A percentile compares a stretch with the other conserved stretches of the same genome.
phyloP scores from a whole-genome alignment of 2,329 filamentous ascomycete genomes.

The Tetracladium maxilliforme region DNA sequence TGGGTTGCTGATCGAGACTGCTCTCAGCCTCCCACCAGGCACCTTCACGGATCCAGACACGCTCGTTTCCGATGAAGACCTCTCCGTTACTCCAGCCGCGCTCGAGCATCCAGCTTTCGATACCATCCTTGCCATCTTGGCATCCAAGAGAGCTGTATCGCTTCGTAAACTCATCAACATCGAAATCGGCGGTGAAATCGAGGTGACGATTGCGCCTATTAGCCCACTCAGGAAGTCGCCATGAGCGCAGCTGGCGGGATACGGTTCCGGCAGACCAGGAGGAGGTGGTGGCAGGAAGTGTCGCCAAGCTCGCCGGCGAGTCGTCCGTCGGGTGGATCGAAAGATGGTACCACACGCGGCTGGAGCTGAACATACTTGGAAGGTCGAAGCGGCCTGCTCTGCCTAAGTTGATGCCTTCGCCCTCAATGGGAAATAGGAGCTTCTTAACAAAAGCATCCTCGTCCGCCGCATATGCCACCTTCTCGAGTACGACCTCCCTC shows the following conservation, averaged over 20 bases:
- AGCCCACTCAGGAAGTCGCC: slow-evolving; percentile 92
- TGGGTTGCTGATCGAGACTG: slow-evolving; percentile 73
- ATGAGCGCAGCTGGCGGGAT: slow-evolving; percentile 82
- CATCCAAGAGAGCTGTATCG: slow-evolving; percentile 77
- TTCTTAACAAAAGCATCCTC: slow-evolving; percentile 70
- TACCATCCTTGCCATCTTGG: slow-evolving; percentile 77
- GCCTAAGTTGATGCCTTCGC: slow-evolving; percentile 69
- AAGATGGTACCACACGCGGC: slow-evolving; percentile 90
- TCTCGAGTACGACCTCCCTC: slow-evolving; percentile 72
- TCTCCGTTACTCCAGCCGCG: slow-evolving; percentile 98
- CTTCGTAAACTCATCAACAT: slow-evolving; percentile 78
- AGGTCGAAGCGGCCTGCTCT: slow-evolving; percentile 69
- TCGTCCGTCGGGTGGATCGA: slow-evolving; percentile 87
- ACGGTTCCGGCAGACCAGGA: slow-evolving; percentile 89
- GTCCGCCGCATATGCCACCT: slow-evolving; percentile 68
- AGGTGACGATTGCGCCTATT: slow-evolving; percentile 83
- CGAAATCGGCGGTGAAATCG: slow-evolving; percentile 95
- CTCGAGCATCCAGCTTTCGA: slow-evolving; percentile 87
- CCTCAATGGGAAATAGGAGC: slow-evolving; percentile 64
- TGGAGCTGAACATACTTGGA: slow-evolving; percentile 58
- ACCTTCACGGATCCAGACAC: slow-evolving; percentile 86
- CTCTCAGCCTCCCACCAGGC: slow-evolving; percentile 98
- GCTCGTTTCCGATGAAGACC: slow-evolving; percentile 77
- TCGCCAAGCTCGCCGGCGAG: slow-evolving; percentile 58
- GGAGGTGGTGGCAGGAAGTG: slow-evolving; percentile 56